Evolutionary conservation across 306 rosid species (phyloP).

Genomic region (Glycyrrhiza uralensis): DNA sequence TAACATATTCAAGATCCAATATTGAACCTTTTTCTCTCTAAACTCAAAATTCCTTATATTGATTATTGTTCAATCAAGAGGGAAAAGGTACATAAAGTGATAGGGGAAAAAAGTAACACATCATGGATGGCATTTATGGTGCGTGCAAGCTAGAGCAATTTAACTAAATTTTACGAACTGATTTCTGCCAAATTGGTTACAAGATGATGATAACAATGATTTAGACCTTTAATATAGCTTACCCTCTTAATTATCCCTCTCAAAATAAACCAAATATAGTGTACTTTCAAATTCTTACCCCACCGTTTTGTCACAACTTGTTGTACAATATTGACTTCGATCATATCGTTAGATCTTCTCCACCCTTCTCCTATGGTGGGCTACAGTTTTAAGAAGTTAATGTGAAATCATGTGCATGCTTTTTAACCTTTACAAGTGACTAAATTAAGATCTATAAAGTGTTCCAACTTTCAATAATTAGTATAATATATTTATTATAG

Average conservation of each 20-base stretch:
- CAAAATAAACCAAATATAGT: background rate
- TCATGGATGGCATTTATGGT: background rate
- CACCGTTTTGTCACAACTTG: background rate
- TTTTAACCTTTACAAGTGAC: background rate
- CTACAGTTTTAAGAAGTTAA: background rate
- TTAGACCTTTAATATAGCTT: background rate
- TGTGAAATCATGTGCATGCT: background rate
- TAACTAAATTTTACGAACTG: background rate
- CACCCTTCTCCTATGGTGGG: background rate
- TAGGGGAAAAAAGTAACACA: background rate
- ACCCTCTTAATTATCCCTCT: background rate
- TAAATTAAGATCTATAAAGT: slow-evolving; percentile 28
- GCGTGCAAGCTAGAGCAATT: background rate
- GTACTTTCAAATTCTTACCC: background rate
- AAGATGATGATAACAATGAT: background rate
- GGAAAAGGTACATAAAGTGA: background rate
- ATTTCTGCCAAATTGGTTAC: background rate
- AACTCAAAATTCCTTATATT: background rate
- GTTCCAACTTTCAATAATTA: slow-evolving; percentile 29
- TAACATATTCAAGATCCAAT: background rate
- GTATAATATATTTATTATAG: slow-evolving; percentile 17
- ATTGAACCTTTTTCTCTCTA: background rate
- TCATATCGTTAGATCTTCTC: no score
- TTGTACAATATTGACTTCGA: slow-evolving; percentile 21
- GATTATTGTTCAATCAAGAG: background rate